Evolutionary conservation across 192 early-diverging fungal species (phyloP), one percentile per base, ranked within the genome.

Genomic region (Coemansia sp.): DNA sequence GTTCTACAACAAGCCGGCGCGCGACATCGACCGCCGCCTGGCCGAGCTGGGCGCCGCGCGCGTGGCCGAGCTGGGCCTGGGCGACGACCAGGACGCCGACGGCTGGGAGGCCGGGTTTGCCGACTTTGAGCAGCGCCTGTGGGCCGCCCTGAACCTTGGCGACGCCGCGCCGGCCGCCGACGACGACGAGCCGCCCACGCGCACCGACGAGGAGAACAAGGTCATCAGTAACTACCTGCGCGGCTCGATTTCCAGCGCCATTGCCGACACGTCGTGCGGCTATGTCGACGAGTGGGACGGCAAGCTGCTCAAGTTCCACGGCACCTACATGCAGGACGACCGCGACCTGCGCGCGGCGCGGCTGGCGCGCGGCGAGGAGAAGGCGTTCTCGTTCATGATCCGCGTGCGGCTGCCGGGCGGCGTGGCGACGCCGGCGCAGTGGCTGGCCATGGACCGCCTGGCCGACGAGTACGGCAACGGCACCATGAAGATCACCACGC

Each of bases 321-420:
- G 94, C 60, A 93, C 87, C 31, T 97, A 97, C 81, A 85, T 87
- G 78, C 94, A 97, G 68, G 94, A 97, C 67, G 94, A 97, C 75
- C 89, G 94, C 61, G 94, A 97, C 76, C 64, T 95, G 46, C 85
- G 94, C 39, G 88, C 90, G 19, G 85, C 85, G 53, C 84, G 93
- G 26, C 79, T 86, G 63, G 81, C 86, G 58, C 86, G 87, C 58
- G 91, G 92, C 53, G 66, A 91, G 12, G 94, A 97, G 81, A 87
- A 87, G 67, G 94, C 94, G 10, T 97, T 77, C 70, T 89, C 86
- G 26, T 97, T 97, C 79, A 97, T 97, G 94, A 87, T 97, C 58
- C 91, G 94, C 70, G 90, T 92, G 31, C 89, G 94, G 57, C 83
- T 95, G 43, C 94, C 94, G 0, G 94, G 88, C 57, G 94, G 94